These are phyloP conservation scores for Fusarium sp. DNA, from an alignment of 2,329 filamentous ascomycete species.

Conservation along the genomic window DNA sequence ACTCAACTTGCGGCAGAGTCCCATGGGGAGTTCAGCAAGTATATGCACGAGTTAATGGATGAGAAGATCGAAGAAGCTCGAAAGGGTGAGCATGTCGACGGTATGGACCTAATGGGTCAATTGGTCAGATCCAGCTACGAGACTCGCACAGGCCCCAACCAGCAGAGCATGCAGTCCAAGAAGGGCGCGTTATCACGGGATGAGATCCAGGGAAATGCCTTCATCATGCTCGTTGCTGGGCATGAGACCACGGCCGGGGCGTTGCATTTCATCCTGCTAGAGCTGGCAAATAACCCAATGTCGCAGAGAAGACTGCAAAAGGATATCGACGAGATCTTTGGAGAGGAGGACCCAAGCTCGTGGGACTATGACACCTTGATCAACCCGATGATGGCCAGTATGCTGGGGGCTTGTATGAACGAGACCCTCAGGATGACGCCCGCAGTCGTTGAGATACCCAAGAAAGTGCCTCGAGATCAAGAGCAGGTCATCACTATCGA, in stretches of 20 bases:
- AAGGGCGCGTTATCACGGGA: constrained; percentile 63
- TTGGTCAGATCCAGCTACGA: constrained; percentile 58
- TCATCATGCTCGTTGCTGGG: constrained; percentile 76
- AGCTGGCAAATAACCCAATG: constrained; percentile 73
- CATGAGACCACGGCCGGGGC: constrained; percentile 85
- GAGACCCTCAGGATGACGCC: constrained; percentile 81
- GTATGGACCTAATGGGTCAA: constrained; percentile 66
- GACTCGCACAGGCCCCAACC: neutral
- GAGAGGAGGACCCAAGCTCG: constrained; percentile 64
- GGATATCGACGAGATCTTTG: constrained; percentile 75
- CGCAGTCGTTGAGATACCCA: constrained; percentile 78
- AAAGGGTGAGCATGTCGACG: constrained; percentile 53
- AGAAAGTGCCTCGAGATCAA: constrained; percentile 62
- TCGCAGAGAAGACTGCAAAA: constrained; percentile 75
- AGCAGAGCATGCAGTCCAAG: constrained; percentile 30
- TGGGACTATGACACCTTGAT: constrained; percentile 80
- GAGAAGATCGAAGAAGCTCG: constrained; percentile 64
- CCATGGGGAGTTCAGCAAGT: constrained; percentile 72
- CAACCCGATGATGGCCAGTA: constrained; percentile 73
- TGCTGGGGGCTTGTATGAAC: constrained; percentile 81
- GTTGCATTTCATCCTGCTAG: constrained; percentile 76
- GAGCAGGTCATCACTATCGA: constrained; percentile 70
- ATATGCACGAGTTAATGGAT: constrained; percentile 76
- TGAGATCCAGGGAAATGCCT: constrained; percentile 80
- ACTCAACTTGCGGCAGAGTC: constrained; percentile 66